Conservation (phyloP, 2,329 filamentous ascomycete species). For the Cladosporium sp. region DNA sequence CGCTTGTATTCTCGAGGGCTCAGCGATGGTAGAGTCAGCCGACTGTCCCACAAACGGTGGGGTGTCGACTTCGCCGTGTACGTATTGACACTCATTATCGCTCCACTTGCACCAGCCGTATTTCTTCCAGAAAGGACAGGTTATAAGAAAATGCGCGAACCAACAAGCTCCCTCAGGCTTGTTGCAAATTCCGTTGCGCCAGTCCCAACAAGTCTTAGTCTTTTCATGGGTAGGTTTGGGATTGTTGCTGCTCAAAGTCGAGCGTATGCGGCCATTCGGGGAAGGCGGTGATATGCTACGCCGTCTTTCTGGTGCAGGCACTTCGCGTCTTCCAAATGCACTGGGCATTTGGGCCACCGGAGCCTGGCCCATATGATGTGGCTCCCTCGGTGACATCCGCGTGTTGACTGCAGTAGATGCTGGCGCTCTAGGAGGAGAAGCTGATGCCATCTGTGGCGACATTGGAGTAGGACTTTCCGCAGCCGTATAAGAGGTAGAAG, state of each 20-base stretch:
- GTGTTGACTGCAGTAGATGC: too few relatives aligned
- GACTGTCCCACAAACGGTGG: too few relatives aligned
- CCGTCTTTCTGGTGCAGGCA: constrained; percentile 11
- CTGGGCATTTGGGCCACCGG: not conserved
- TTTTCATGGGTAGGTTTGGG: not conserved
- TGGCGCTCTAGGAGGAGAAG: too few relatives aligned
- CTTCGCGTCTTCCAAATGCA: constrained; percentile 13
- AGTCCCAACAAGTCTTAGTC: constrained; percentile 15
- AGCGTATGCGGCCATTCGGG: not conserved
- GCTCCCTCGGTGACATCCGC: too few relatives aligned
- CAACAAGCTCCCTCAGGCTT: constrained; percentile 17
- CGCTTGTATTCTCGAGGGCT: too few relatives aligned
- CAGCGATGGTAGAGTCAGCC: too few relatives aligned
- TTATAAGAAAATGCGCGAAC: constrained; percentile 23
- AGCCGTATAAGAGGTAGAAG: too few relatives aligned
- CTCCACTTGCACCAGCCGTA: constrained; percentile 13
- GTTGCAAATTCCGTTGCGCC: constrained; percentile 14
- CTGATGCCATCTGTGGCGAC: too few relatives aligned
- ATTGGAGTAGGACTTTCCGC: too few relatives aligned
- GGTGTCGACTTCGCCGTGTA: not conserved
- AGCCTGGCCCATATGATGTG: too few relatives aligned
- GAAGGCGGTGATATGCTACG: constrained; percentile 12
- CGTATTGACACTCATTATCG: not conserved
- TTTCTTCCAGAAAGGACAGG: constrained; percentile 22
- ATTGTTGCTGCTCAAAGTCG: not conserved